phyloP scores from a whole-genome alignment of 257 asterid genomes.

The Parsonsia alboflavescens region DNA sequence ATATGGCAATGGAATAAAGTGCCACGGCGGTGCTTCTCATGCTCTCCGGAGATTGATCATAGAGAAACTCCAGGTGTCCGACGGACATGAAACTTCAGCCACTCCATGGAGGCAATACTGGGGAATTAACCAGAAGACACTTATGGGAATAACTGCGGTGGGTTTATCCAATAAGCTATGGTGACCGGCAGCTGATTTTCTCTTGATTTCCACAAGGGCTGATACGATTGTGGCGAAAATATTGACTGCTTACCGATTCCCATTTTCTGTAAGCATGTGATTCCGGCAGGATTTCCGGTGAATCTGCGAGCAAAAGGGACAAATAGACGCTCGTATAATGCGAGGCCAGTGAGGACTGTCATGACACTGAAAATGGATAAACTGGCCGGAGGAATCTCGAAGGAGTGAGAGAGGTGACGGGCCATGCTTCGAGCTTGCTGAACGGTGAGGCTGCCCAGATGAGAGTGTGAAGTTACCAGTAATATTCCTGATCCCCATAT shows the following conservation, averaged over 20 bases:
- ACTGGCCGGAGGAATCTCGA: conserved; percentile 70
- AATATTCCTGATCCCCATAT: conserved; percentile 76
- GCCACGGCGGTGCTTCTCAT: conserved; percentile 83
- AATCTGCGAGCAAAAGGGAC: conserved; percentile 53
- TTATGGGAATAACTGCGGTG: conserved; percentile 47
- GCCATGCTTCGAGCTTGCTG: conserved; percentile 71
- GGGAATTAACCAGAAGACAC: conserved; percentile 68
- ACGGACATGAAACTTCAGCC: conserved; percentile 58
- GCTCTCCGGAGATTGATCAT: conserved; percentile 81
- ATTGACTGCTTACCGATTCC: conserved; percentile 49
- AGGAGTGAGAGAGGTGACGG: conserved; percentile 47
- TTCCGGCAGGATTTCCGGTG: conserved; percentile 47
- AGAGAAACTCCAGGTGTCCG: conserved; percentile 69
- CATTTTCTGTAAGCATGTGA: conserved; percentile 74
- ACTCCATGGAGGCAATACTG: conserved; percentile 66
- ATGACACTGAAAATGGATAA: conserved; percentile 60
- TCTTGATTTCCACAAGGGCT: conserved; percentile 56
- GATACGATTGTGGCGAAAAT: conserved; percentile 46
- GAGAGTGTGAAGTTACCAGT: conserved; percentile 52
- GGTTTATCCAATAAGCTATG: conserved; percentile 50
- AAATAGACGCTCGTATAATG: conserved; percentile 55
- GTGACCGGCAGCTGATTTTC: conserved; percentile 49
- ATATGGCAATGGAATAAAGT: conserved; percentile 49
- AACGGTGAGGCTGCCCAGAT: conserved; percentile 55
- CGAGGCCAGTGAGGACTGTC: conserved; percentile 48